Percentiles rank a stretch among this genome's conserved stretches.
These are phyloP conservation scores for Podaxis sp. DNA, from an alignment of 768 basidiomycete species.

Conservation along the genomic window DNA sequence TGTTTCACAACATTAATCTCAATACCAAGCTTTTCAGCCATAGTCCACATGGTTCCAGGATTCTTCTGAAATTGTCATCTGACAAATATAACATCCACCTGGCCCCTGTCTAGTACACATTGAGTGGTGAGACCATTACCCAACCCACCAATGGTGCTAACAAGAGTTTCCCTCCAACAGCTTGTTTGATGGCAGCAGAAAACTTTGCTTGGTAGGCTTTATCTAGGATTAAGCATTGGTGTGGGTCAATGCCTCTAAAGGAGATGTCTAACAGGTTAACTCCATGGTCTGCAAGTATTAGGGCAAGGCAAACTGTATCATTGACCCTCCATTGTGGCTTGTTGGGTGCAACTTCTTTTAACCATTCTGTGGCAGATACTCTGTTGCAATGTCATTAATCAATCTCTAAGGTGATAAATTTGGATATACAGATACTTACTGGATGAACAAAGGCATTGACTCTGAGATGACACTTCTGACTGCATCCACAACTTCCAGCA, in stretches of 20 bases:
- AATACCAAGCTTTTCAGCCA: too few relatives aligned
- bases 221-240: constrained; percentile 31
- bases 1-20: too few relatives aligned
- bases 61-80: too few relatives aligned
- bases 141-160: too few relatives aligned
- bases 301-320: constrained; percentile 61
- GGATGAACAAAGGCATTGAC: constrained; percentile 66
- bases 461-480: constrained; percentile 56
- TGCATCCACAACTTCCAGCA: constrained; percentile 59
- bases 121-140: too few relatives aligned
- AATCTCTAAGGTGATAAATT: neutral
- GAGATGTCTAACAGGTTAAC: constrained; percentile 77
- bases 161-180: too few relatives aligned
- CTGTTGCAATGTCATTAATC: constrained; percentile 21
- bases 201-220: constrained; percentile 18
- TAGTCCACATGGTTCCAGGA: too few relatives aligned
- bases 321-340: constrained; percentile 65
- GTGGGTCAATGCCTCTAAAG: constrained; percentile 51
- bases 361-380: constrained; percentile 73
- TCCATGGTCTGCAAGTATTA: constrained; percentile 55
- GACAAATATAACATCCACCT: too few relatives aligned
- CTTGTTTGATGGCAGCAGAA: too few relatives aligned
- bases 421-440: constrained; percentile 31
- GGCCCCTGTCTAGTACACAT: too few relatives aligned
- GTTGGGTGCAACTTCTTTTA: constrained; percentile 51